These are phyloP conservation scores for Lipomyces starkeyi DNA, from an alignment of 805 yeast species.

Conservation along the genomic window DNA sequence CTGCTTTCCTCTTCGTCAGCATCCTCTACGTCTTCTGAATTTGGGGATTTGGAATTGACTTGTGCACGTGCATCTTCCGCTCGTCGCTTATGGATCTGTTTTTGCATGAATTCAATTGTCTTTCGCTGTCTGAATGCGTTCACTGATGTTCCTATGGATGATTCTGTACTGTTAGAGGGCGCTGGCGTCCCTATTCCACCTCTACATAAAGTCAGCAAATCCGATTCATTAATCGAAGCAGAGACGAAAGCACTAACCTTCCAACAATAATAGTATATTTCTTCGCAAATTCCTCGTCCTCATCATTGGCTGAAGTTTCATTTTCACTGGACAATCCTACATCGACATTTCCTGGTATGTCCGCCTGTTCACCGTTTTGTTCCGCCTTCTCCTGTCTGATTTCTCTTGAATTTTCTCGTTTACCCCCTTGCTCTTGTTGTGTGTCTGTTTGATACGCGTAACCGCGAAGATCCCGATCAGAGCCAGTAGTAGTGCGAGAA, in stretches of 20 bases:
- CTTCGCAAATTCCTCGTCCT: constrained; percentile 25
- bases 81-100: constrained; percentile 26
- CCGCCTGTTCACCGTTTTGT: neutral
- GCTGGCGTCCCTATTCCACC: constrained; percentile 28
- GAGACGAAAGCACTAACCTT: constrained; percentile 11
- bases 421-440: constrained; percentile 9
- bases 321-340: neutral
- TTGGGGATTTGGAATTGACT: neutral
- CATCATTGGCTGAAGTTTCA: neutral
- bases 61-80: neutral
- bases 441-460: neutral
- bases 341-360: constrained; percentile 1
- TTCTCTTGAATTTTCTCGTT: neutral
- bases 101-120: constrained; percentile 33
- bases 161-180: constrained; percentile 5
- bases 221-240: neutral
- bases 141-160: constrained; percentile 7
- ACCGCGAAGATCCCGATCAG: constrained; percentile 12
- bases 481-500: constrained; percentile 10
- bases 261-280: constrained; percentile 27
- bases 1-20: constrained; percentile 31
- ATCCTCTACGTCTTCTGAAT: constrained; percentile 10
- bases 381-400: constrained; percentile 11
- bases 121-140: constrained; percentile 29
- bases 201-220: constrained; percentile 4